Conservation (phyloP, 495 filamentous ascomycete species). For the Lasiosphaeria ovina region DNA sequence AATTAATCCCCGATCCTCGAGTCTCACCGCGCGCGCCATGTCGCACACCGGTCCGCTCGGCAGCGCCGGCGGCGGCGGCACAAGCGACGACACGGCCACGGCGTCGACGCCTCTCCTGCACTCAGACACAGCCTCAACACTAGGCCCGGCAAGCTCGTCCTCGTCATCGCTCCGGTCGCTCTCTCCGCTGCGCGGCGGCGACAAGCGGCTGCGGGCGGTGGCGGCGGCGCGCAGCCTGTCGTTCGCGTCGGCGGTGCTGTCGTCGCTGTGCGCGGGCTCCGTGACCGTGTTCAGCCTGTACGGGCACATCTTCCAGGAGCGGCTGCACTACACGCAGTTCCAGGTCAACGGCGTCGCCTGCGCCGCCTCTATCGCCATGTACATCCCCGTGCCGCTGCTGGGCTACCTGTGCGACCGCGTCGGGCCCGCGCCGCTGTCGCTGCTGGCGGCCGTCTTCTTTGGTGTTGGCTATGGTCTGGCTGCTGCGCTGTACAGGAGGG, state of each 20-base stretch:
- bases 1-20: too few relatives aligned
- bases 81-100: conserved; percentile 10
- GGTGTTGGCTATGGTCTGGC: conserved; percentile 80
- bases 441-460: conserved; percentile 71
- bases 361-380: conserved; percentile 79
- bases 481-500: conserved; percentile 70
- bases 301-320: conserved; percentile 79
- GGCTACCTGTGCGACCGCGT: conserved; percentile 88
- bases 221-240: conserved; percentile 36
- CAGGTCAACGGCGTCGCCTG: conserved; percentile 88
- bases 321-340: conserved; percentile 81
- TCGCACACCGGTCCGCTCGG: conserved; percentile 11
- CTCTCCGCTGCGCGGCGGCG: conserved; percentile 22
- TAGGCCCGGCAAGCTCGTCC: conserved; percentile 35
- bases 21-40: conserved; percentile 3
- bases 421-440: conserved; percentile 69
- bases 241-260: conserved; percentile 40
- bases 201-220: conserved; percentile 19
- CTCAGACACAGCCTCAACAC: conserved; percentile 33
- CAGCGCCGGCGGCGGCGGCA: conserved; percentile 16
- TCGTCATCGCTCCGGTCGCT: conserved; percentile 35
- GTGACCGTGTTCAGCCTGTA: conserved; percentile 90
- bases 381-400: conserved; percentile 82
- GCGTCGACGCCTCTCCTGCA: conserved; percentile 28
- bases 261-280: conserved; percentile 73